These are phyloP conservation scores for Globisporangium polare DNA, from an alignment of 352 stramenopile genomes.

Conservation along the genomic window DNA sequence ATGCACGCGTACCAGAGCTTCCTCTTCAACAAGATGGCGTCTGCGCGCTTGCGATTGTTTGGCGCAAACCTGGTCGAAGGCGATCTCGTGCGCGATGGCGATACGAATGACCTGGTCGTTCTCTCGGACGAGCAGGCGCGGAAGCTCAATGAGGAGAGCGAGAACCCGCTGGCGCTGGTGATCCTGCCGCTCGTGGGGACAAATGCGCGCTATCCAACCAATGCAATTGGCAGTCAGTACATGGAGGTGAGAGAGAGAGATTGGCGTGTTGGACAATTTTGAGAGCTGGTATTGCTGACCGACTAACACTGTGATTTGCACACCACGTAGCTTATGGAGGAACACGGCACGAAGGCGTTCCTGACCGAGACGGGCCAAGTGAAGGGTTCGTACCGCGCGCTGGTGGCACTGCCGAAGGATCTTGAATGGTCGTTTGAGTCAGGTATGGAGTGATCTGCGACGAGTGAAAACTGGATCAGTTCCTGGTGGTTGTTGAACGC, in stretches of 20 bases:
- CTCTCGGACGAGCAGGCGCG: conserved; percentile 32
- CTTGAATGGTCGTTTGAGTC: conserved; percentile 40
- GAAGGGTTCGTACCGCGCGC: conserved; percentile 56
- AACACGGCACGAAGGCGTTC: conserved; percentile 38
- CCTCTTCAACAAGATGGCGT: conserved; percentile 67
- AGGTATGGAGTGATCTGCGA: conserved; percentile 10
- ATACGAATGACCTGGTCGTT: conserved; percentile 23
- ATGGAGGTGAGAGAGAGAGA: conserved; percentile 31
- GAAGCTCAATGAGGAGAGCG: conserved; percentile 29
- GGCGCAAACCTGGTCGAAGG: conserved; percentile 42
- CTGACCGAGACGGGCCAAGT: conserved; percentile 36
- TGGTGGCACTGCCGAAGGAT: conserved; percentile 39
- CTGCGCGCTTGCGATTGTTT: conserved; percentile 36
- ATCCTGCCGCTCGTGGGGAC: conserved; percentile 57
- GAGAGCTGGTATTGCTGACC: neutral
- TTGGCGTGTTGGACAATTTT: neutral
- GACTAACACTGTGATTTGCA: conserved; percentile 5
- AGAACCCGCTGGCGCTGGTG: conserved; percentile 32
- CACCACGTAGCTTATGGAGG: conserved; percentile 32
- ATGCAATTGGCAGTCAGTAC: conserved; percentile 39
- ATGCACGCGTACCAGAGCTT: conserved; percentile 79
- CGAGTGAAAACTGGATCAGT: neutral
- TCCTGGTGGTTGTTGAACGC: neutral
- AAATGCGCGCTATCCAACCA: conserved; percentile 40
- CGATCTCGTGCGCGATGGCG: conserved; percentile 40